Percentiles rank a stretch among this genome's conserved stretches.
These are phyloP conservation scores for Teratosphaeria destructans DNA, from an alignment of 2,329 filamentous ascomycete species.

Conservation along the genomic window DNA sequence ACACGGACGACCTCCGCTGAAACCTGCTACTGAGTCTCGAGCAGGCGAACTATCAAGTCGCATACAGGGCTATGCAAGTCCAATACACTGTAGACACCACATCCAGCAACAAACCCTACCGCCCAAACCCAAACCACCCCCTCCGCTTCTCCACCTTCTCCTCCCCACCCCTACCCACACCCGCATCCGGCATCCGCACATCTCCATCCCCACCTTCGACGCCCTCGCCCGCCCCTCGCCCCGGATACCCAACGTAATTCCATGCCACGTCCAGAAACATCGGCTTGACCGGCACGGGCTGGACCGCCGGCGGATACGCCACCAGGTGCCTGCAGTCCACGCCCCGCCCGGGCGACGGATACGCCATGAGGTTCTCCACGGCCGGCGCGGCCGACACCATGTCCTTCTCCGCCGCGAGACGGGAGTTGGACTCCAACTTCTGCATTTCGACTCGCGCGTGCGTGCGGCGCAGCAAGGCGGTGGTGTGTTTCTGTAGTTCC, in stretches of 20 bases:
- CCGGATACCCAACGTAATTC: constrained; percentile 93
- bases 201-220: constrained; percentile 11
- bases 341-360: constrained; percentile 49
- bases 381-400: constrained; percentile 47
- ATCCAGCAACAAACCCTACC: constrained; percentile 16
- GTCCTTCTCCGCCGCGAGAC: constrained; percentile 36
- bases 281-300: constrained; percentile 81
- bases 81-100: too few species aligned
- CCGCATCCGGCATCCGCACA: constrained; percentile 8
- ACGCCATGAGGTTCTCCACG: constrained; percentile 65
- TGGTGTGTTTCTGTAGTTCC: constrained; percentile 52
- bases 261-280: constrained; percentile 93
- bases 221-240: constrained; percentile 32
- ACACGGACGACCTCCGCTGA: too few species aligned
- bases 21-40: too few species aligned
- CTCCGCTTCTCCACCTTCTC: constrained; percentile 27
- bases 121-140: constrained; percentile 43
- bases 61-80: too few species aligned
- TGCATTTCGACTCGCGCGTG: constrained; percentile 79
- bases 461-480: constrained; percentile 65
- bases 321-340: constrained; percentile 74
- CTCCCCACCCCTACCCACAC: constrained; percentile 9
- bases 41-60: too few species aligned
- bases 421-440: constrained; percentile 45
- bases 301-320: constrained; percentile 72